Percentiles rank a stretch among this genome's conserved stretches.
Evolutionary conservation across 345 rosid genomes (phyloP).

Genomic region (Eucalyptus curtisii): DNA sequence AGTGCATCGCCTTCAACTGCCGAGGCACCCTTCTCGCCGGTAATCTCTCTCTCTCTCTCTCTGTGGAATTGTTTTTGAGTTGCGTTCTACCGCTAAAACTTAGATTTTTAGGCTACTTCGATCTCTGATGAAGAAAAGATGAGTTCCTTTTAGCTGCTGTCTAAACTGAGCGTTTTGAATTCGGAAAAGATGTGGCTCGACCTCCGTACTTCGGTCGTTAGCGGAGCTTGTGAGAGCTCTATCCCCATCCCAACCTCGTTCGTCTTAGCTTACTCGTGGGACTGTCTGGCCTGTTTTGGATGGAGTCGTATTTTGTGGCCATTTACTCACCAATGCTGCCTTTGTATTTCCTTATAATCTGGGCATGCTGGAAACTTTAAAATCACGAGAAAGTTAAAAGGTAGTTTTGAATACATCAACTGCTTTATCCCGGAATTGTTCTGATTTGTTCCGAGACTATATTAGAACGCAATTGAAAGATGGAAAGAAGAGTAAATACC

Average conservation of each 20-base stretch:
- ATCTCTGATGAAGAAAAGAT: neutral
- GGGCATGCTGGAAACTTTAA: neutral
- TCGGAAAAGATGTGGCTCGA: neutral
- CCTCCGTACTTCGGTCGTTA: neutral
- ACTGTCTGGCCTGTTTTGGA: neutral
- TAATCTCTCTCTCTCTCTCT: no score
- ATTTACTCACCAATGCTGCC: neutral
- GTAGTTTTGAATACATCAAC: neutral
- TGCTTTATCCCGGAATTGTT: neutral
- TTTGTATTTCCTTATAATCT: neutral
- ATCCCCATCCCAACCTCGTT: neutral
- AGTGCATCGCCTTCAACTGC: constrained; percentile 90
- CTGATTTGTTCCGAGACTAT: neutral
- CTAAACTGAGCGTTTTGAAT: no score
- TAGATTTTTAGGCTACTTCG: neutral
- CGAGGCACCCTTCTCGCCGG: constrained; percentile 97
- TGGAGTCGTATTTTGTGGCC: neutral
- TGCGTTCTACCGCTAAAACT: neutral
- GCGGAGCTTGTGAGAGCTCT: neutral
- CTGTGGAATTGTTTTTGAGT: neutral
- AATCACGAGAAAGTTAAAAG: neutral
- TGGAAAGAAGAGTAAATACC: neutral
- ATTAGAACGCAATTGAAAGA: neutral
- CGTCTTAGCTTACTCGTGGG: neutral
- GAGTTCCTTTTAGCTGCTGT: no score